phyloP scores from a whole-genome alignment of 208 protist genomes.

The Trypanosoma grayi region DNA sequence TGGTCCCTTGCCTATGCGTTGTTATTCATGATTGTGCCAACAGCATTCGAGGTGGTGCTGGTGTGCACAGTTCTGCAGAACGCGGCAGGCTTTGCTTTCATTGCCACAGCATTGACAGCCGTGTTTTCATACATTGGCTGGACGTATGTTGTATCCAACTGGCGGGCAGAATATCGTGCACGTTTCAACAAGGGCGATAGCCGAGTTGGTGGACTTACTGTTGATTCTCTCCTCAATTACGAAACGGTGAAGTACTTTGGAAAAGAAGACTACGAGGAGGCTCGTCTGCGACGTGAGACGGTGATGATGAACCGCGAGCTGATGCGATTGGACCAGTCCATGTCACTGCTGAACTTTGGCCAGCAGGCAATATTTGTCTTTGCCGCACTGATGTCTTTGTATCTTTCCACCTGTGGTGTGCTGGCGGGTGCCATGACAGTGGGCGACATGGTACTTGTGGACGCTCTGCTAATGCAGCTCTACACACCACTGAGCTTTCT shows the following conservation, averaged over 20 bases:
- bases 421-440: constrained; percentile 85
- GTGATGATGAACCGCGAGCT: constrained; percentile 82
- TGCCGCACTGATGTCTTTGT: constrained; percentile 75
- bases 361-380: constrained; percentile 92
- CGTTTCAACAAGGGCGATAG: constrained; percentile 92
- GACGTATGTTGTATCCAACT: constrained; percentile 88
- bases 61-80: constrained; percentile 87
- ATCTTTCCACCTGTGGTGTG: constrained; percentile 84
- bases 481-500: constrained; percentile 97
- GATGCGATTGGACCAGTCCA: constrained; percentile 78
- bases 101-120: constrained; percentile 75
- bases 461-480: constrained; percentile 94
- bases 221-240: constrained; percentile 95
- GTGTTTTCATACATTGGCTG: constrained; percentile 86
- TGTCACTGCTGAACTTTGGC: constrained; percentile 93
- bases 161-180: constrained; percentile 82
- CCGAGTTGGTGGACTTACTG: constrained; percentile 78
- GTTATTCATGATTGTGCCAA: constrained; percentile 93
- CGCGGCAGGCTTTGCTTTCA: constrained; percentile 82
- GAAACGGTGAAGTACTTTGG: constrained; percentile 96
- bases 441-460: constrained; percentile 94
- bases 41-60: constrained; percentile 90
- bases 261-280: constrained; percentile 76
- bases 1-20: constrained; percentile 85
- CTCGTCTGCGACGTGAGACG: constrained; percentile 67